Evolutionary conservation across 192 early-diverging fungal species (phyloP).

Genomic region (Glomus cerebriforme): DNA sequence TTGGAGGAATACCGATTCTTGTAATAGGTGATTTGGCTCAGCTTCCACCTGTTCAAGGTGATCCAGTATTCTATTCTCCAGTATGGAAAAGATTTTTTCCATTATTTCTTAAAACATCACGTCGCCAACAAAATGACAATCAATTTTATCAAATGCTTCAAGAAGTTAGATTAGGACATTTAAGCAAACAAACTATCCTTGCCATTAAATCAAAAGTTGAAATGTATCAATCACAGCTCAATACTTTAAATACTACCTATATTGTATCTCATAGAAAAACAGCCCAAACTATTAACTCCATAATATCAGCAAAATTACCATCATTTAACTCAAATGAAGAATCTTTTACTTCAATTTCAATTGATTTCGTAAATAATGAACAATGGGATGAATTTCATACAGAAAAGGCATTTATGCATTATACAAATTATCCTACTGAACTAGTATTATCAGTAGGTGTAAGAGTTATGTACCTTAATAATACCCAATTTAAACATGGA

Average conservation of each 20-base stretch:
- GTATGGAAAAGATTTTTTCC: conserved; percentile 14
- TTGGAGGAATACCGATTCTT: conserved; percentile 1
- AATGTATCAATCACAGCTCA: not conserved
- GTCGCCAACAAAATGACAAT: not conserved
- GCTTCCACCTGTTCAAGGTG: not conserved
- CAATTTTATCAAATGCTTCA: not conserved
- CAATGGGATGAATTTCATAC: no score
- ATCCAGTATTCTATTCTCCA: conserved; percentile 1
- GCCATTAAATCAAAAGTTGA: not conserved
- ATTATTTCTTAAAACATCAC: not conserved
- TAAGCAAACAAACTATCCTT: not conserved
- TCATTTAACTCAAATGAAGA: not conserved
- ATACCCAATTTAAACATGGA: not conserved
- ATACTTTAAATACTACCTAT: not conserved
- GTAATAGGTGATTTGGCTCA: conserved; percentile 16
- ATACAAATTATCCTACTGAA: not conserved
- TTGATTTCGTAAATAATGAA: not conserved
- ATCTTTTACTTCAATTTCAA: not conserved
- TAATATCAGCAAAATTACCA: not conserved
- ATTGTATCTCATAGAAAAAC: conserved; percentile 5
- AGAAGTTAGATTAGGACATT: not conserved
- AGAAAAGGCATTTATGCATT: not conserved
- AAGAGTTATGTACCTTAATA: not conserved
- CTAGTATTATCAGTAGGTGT: not conserved
- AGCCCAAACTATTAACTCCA: not conserved